phyloP scores from a whole-genome alignment of 345 rosid genomes.

The Eutrema japonicum region DNA sequence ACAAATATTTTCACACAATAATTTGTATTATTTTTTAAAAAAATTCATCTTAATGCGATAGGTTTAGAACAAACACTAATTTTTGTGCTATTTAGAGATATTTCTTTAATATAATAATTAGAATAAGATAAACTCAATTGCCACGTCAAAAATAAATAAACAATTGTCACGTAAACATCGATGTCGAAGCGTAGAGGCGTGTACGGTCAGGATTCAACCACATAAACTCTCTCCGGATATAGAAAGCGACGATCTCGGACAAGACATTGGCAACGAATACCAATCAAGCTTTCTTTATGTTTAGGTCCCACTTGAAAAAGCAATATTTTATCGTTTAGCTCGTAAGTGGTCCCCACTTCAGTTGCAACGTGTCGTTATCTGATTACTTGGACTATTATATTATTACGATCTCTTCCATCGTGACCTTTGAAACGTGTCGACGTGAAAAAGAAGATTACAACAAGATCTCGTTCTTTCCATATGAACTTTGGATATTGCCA shows the following conservation, averaged over 20 bases:
- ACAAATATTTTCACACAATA: too few relatives aligned
- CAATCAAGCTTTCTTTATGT: constrained; percentile 26
- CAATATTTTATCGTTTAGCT: constrained; percentile 34
- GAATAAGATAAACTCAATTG: too few relatives aligned
- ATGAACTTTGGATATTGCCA: background rate
- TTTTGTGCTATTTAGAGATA: too few relatives aligned
- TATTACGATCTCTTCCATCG: background rate
- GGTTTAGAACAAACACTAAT: too few relatives aligned
- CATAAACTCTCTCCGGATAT: constrained; percentile 18
- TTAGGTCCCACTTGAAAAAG: constrained; percentile 23
- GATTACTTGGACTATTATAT: constrained; percentile 17
- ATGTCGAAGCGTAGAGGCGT: constrained; percentile 16
- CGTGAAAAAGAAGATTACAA: background rate
- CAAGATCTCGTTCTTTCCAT: constrained; percentile 18
- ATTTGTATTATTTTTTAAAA: too few relatives aligned
- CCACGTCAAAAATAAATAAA: background rate
- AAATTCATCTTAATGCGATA: too few relatives aligned
- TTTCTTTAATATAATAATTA: too few relatives aligned
- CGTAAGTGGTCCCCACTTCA: constrained; percentile 6
- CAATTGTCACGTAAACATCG: background rate
- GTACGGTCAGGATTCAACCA: constrained; percentile 34
- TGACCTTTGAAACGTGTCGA: constrained; percentile 27
- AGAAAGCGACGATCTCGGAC: constrained; percentile 33
- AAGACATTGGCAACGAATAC: constrained; percentile 33
- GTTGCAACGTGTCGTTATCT: constrained; percentile 11